Evolutionary conservation across 352 stramenopile species (phyloP), one percentile per base, ranked within the genome.

Genomic region (Globisporangium cederbergense): DNA sequence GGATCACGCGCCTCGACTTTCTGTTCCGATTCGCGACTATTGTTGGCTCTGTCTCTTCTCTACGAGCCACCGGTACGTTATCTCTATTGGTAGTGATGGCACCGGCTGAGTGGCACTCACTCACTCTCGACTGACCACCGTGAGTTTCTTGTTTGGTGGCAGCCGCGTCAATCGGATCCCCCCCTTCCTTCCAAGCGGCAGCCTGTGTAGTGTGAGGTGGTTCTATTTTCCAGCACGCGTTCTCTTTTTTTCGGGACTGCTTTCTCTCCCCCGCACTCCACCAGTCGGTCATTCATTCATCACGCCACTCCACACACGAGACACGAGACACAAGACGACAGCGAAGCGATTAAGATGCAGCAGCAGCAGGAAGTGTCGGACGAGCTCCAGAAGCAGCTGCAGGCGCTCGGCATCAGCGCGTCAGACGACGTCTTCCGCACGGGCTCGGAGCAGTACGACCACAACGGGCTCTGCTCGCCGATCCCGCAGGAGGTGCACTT

Each of bases 401-500:
- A 90, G 62, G 86, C 83, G 58, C 71, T 95, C 51, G 86, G 86
- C 25, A 95, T 95, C 63, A 84, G 86, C 62, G 79, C 86, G 25
- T 89, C 83, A 16, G 83, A 95, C 66, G 80, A 91, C 55, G 82
- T 91, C 14, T 95, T 95, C 60, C 83, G 81, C 52, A 95, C 86
- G 14, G 86, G 86, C 62, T 81, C 75, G 20, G 86, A 92, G 66
- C 71, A 81, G 64, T 90, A 76, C 62, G 86, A 94, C 66, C 78
- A 89, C 64, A 88, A 94, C 65, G 86, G 86, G 3, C 72, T 95
- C 20, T 77, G 73, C 68, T 95, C 86, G 16, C 81, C 81, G n/a
- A 91, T 95, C 58, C 86, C 86, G 32, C 86, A 95, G 64, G 83
- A 95, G 70, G 86, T 95, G 49, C 86, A 90, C 64, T 95, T 95